Evolutionary conservation across 495 filamentous ascomycete species (phyloP).

Genomic region (Durotheca rogersii): DNA sequence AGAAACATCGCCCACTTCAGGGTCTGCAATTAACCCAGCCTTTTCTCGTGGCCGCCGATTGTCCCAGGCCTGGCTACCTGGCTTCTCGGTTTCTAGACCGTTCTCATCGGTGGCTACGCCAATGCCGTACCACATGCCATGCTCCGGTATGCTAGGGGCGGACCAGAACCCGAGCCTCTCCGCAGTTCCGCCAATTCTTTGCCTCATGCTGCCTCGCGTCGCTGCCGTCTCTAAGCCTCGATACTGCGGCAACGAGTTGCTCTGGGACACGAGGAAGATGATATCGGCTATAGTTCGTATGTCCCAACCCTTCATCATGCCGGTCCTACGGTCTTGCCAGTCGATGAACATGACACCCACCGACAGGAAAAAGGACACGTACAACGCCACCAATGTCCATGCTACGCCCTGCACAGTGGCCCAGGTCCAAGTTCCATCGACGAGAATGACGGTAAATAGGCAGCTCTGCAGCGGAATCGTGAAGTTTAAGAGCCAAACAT

Average conservation of each 20-base stretch:
- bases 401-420: conserved; percentile 70
- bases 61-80: conserved; percentile 17
- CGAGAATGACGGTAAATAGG: conserved; percentile 47
- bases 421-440: conserved; percentile 68
- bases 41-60: conserved; percentile 27
- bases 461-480: conserved; percentile 51
- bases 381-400: conserved; percentile 76
- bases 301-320: conserved; percentile 72
- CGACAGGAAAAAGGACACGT: conserved; percentile 63
- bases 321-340: conserved; percentile 59
- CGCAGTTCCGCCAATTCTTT: conserved; percentile 51
- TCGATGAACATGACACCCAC: conserved; percentile 52
- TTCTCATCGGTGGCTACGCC: conserved; percentile 40
- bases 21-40: neutral
- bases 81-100: conserved; percentile 29
- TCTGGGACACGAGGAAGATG: conserved; percentile 70
- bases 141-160: conserved; percentile 25
- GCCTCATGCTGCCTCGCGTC: conserved; percentile 50
- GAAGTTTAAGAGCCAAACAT: conserved; percentile 49
- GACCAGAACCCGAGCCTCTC: conserved; percentile 84
- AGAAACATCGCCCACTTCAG: conserved; percentile 18
- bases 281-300: conserved; percentile 77
- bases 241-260: conserved; percentile 72
- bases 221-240: conserved; percentile 56
- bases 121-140: conserved; percentile 47